Conservation (phyloP, 352 stramenopile genomes). For the Globisporangium barbulae region DNA sequence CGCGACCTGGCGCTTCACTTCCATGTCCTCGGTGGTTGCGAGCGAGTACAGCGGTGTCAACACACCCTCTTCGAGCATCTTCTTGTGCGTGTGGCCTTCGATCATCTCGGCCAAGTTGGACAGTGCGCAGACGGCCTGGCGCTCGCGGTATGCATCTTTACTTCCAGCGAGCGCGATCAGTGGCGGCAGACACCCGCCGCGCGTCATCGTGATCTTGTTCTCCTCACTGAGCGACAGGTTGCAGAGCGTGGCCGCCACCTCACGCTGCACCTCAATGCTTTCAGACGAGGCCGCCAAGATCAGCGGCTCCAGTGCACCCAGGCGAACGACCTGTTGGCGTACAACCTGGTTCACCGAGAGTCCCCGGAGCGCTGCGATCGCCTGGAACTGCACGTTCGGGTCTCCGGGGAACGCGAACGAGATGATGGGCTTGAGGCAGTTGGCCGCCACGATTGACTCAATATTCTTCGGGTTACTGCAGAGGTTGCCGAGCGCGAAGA, state of each 20-base stretch:
- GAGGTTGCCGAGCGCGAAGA: constrained; percentile 95
- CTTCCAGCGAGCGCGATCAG: constrained; percentile 88
- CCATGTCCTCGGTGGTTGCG: constrained; percentile 60
- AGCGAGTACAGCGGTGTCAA: constrained; percentile 90
- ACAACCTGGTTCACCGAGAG: constrained; percentile 90
- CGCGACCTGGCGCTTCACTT: constrained; percentile 91
- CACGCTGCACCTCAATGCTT: constrained; percentile 94
- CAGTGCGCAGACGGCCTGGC: constrained; percentile 91
- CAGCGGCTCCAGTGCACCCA: constrained; percentile 93
- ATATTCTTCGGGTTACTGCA: constrained; percentile 92
- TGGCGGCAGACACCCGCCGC: constrained; percentile 91
- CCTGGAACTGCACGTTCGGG: constrained; percentile 96
- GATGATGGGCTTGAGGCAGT: constrained; percentile 92
- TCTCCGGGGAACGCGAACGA: constrained; percentile 93
- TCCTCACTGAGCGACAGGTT: constrained; percentile 95
- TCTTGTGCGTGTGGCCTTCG: constrained; percentile 93
- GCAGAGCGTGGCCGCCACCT: constrained; percentile 93
- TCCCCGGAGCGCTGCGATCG: constrained; percentile 91
- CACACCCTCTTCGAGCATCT: constrained; percentile 92
- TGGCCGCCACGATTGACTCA: constrained; percentile 82
- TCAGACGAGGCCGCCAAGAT: constrained; percentile 89
- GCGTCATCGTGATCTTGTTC: constrained; percentile 95
- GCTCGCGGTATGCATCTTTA: constrained; percentile 88
- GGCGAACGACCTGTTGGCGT: constrained; percentile 87
- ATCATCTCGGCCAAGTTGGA: constrained; percentile 96